Base-by-base conservation (phyloP, 164 flowering plant species). In the Umbellularia californica region DNA sequence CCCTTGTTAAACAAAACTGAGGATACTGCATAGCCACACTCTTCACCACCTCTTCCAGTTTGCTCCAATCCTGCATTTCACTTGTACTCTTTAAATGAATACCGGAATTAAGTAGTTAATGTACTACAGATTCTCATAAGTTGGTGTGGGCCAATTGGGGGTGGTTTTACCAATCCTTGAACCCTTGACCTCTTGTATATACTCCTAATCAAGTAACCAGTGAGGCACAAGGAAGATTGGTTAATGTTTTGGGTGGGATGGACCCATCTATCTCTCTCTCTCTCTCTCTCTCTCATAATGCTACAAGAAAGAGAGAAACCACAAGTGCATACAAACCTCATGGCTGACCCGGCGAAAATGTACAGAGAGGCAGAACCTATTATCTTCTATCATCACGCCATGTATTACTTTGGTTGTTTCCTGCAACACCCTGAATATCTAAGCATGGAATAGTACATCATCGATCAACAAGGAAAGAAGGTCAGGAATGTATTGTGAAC, bases 311-410 rank as follows among this genome's bases (percentile, higher is more conserved):
- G 10, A 33, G 13, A 52, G 22, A 13, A 58, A 11, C 35, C 35
- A 30, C 35, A 30, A 30, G 35, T 30, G 47, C 13, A 65, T 28
- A 7, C 69, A 22, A 22, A 77, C 79, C 79, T 72, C 25, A 20
- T 77, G 60, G 22, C 72, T 65, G 30, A 77, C 79, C 41, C 70
- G 65, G 13, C 79, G 75, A 41, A 52, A 77, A 68, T 77, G 79
- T 12, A 77, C 79, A 24, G 75, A 65, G 51, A 72, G 23, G 55
- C 79, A 77, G 33, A 77, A 77, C 74, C 68, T 77, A 65, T 77
- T 77, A 68, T 77, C 68, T 72, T 77, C 79, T 23, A 72, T 50
- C 19, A 58, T 17, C 17, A 60, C 75, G n/a, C 79, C 79, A 2
- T n/a, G 65, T 51, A 72, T 77, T 35, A 25, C 17, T 50, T 19